A percentile compares a stretch with the other conserved stretches of the same genome.
Evolutionary conservation across 257 asterid genomes (phyloP).

Genomic region (Coffea canephora): DNA sequence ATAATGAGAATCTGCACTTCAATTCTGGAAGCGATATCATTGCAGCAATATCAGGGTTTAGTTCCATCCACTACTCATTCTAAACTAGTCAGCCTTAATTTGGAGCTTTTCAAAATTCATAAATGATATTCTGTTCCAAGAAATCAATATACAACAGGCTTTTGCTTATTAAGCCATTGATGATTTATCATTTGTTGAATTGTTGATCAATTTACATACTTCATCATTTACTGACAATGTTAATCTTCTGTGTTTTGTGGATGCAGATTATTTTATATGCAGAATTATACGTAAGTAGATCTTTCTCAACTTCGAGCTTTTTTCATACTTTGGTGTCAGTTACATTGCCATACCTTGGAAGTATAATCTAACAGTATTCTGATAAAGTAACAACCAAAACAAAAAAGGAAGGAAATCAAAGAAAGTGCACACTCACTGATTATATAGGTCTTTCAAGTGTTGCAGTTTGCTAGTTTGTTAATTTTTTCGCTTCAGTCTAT

Average conservation of each 20-base stretch:
- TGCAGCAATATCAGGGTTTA: background rate
- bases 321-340: background rate
- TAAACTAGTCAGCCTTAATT: background rate
- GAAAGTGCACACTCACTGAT: background rate
- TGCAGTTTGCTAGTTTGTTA: background rate
- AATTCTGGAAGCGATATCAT: background rate
- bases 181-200: background rate
- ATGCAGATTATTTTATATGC: constrained; percentile 80
- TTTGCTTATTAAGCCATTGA: background rate
- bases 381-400: background rate
- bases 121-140: background rate
- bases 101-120: background rate
- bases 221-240: constrained; percentile 25
- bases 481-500: background rate
- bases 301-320: constrained; percentile 1
- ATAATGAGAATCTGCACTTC: background rate
- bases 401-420: background rate
- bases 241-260: constrained; percentile 23
- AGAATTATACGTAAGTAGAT: constrained; percentile 88
- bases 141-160: background rate
- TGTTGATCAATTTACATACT: background rate
- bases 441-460: background rate
- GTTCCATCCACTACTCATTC: background rate
- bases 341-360: background rate
- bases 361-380: background rate